Percentiles rank a stretch among this genome's conserved stretches.
phyloP scores from a whole-genome alignment of 2,329 filamentous ascomycete species.

The Rhinocladiella similis region DNA sequence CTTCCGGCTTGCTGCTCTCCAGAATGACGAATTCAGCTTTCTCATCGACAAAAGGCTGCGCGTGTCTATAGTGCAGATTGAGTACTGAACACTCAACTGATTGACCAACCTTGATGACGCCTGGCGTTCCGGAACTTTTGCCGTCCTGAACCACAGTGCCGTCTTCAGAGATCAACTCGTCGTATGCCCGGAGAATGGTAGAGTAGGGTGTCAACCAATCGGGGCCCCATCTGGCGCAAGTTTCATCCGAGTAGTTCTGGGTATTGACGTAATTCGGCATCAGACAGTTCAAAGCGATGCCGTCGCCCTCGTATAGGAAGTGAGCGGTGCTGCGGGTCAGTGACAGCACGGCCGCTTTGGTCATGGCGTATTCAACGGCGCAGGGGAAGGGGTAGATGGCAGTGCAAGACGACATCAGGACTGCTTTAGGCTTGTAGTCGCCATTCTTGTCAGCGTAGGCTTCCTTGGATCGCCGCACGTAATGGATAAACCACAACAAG shows the following conservation, averaged over 20 bases:
- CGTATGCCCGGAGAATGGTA: conserved; percentile 35
- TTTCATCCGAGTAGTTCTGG: conserved; percentile 31
- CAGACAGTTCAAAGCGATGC: conserved; percentile 38
- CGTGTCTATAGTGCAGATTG: conserved; percentile 36
- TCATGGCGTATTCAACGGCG: conserved; percentile 42
- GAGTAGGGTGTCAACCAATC: conserved; percentile 37
- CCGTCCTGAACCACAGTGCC: conserved; percentile 25
- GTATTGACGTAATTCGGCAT: conserved; percentile 37
- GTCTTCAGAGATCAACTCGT: conserved; percentile 35
- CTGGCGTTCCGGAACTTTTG: conserved; percentile 5
- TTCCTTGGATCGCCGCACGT: conserved; percentile 32
- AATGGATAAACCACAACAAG: conserved; percentile 38
- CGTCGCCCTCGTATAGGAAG: conserved; percentile 29
- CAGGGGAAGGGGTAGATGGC: conserved; percentile 35
- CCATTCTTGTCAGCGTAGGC: not conserved
- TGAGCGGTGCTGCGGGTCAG: conserved; percentile 36
- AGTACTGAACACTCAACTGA: conserved; percentile 42
- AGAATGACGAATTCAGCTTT: conserved; percentile 12
- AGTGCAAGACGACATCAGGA: conserved; percentile 35
- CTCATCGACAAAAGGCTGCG: conserved; percentile 2
- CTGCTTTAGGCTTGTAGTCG: conserved; percentile 27
- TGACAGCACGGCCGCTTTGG: conserved; percentile 44
- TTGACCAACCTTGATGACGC: conserved; percentile 25
- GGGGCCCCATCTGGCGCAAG: conserved; percentile 31
- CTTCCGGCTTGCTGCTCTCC: conserved; percentile 10